These are phyloP conservation scores for Wallacemonas sp. DNA, from an alignment of 208 protist species.

Conservation along the genomic window DNA sequence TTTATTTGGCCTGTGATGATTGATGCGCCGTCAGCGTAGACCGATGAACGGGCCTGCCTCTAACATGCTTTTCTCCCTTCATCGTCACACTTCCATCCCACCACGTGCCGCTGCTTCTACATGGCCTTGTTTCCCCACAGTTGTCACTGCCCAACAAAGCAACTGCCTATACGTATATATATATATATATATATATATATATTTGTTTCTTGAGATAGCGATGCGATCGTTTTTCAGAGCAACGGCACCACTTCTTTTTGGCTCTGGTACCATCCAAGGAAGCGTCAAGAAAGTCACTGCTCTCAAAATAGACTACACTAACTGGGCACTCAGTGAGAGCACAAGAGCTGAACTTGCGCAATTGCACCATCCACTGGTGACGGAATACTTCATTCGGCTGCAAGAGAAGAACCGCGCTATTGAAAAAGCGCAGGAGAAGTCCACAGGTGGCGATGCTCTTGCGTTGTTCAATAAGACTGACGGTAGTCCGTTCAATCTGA, in stretches of 20 bases:
- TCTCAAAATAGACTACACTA: slow-evolving; percentile 51
- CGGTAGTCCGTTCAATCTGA: slow-evolving; percentile 54
- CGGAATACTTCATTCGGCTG: slow-evolving; percentile 82
- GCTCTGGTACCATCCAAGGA: slow-evolving; percentile 77
- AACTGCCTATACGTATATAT: too few species aligned
- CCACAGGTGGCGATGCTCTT: slow-evolving; percentile 5
- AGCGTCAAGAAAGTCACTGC: slow-evolving; percentile 64
- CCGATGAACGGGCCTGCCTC: too few species aligned
- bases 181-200: too few species aligned
- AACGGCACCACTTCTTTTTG: slow-evolving; percentile 46
- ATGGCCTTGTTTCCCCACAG: too few species aligned
- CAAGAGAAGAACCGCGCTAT: slow-evolving; percentile 49
- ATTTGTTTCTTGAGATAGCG: background rate
- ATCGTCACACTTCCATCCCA: too few species aligned
- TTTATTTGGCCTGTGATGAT: too few species aligned
- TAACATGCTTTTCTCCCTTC: too few species aligned
- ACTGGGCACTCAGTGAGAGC: slow-evolving; percentile 53
- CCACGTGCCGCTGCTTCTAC: too few species aligned
- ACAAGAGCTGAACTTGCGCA: slow-evolving; percentile 47
- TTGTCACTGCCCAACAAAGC: too few species aligned
- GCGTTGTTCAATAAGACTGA: slow-evolving; percentile 49
- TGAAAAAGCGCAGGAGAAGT: slow-evolving; percentile 49
- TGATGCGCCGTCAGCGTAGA: too few species aligned
- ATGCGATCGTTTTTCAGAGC: slow-evolving; percentile 22
- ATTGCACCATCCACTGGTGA: slow-evolving; percentile 81